Conservation (phyloP, 2,329 filamentous ascomycete genomes). For the Sphaerulina musiva region DNA sequence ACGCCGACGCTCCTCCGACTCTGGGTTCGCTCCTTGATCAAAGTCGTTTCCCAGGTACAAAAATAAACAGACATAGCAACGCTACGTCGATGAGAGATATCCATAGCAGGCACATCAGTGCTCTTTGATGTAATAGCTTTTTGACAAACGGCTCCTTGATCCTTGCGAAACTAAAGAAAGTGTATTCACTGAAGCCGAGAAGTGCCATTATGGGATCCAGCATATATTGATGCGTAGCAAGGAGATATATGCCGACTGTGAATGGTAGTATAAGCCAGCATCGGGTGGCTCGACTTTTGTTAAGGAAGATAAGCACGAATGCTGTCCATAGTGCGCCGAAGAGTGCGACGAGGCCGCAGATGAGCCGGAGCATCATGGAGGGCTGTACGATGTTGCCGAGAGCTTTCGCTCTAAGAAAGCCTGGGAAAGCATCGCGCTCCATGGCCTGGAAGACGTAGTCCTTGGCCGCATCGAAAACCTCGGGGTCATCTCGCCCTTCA, state of each 20-base stretch:
- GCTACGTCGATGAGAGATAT: conserved; percentile 71
- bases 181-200: conserved; percentile 90
- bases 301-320: conserved; percentile 86
- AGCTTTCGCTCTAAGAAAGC: conserved; percentile 90
- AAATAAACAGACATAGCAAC: conserved; percentile 84
- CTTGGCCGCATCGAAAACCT: conserved; percentile 95
- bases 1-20: conserved; percentile 1
- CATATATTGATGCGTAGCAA: conserved; percentile 90
- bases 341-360: conserved; percentile 76
- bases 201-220: conserved; percentile 87
- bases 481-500: conserved; percentile 85
- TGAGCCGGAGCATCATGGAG: conserved; percentile 77
- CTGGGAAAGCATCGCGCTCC: conserved; percentile 98
- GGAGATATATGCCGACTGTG: conserved; percentile 79
- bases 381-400: conserved; percentile 91
- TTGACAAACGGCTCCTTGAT: conserved; percentile 86
- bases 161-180: conserved; percentile 81
- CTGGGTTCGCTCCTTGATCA: conserved; percentile 35
- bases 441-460: conserved; percentile 99
- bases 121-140: conserved; percentile 74
- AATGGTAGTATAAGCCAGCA: conserved; percentile 93
- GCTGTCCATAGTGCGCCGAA: conserved; percentile 92
- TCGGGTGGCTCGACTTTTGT: conserved; percentile 65
- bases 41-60: conserved; percentile 82
- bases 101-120: conserved; percentile 70